A percentile compares a stretch with the other conserved stretches of the same genome.
phyloP scores from a whole-genome alignment of 129 eudicot genomes.

The Artemisia tridentata region DNA sequence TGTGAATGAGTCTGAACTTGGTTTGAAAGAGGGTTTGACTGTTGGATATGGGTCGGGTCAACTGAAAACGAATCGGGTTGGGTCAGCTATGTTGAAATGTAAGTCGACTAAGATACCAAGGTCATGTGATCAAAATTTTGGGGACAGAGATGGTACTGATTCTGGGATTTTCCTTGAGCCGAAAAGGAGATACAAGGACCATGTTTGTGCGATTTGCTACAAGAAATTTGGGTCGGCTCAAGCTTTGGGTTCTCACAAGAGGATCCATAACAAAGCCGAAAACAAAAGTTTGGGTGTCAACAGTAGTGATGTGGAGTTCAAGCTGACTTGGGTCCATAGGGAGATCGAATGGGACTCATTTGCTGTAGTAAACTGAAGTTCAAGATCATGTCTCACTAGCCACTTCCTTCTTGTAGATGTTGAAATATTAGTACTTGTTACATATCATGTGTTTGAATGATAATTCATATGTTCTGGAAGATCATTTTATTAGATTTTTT shows the following conservation, averaged over 20 bases:
- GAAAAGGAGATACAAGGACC: conserved; percentile 7
- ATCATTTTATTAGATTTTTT: too few species aligned
- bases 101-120: conserved; percentile 26
- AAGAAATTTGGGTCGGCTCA: conserved; percentile 55
- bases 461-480: not conserved
- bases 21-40: conserved; percentile 20
- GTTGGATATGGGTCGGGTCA: conserved; percentile 25
- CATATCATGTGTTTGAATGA: not conserved
- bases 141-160: conserved; percentile 25
- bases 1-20: conserved; percentile 28
- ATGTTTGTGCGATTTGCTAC: conserved; percentile 47
- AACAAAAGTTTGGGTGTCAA: conserved; percentile 30
- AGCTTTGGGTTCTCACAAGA: conserved; percentile 68
- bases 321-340: conserved; percentile 42
- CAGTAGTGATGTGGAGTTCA: conserved; percentile 28
- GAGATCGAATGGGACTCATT: conserved; percentile 32
- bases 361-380: conserved; percentile 26
- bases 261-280: conserved; percentile 51
- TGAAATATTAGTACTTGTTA: conserved; percentile 9
- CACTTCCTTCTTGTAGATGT: conserved; percentile 5
- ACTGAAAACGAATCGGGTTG: conserved; percentile 1
- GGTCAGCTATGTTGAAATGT: conserved; percentile 16
- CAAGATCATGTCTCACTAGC: conserved; percentile 1
- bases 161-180: conserved; percentile 21
- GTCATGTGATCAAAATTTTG: conserved; percentile 29